Evolutionary conservation across 768 basidiomycete genomes (phyloP), one percentile per base, ranked within the genome.

Genomic region (Lactarius trivialis): DNA sequence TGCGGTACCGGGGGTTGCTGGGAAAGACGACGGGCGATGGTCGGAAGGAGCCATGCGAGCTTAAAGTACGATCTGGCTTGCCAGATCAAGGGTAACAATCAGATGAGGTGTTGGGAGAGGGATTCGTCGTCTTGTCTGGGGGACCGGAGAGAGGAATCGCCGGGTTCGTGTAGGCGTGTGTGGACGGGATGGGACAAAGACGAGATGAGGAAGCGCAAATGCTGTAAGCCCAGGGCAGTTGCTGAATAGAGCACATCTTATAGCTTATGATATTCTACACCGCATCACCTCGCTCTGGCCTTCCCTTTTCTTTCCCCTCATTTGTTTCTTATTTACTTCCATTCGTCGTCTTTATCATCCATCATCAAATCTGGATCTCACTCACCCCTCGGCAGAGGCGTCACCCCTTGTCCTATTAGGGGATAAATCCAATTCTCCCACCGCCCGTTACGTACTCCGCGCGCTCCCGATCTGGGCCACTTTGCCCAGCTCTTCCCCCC

Each of bases 111-210:
- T 1, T 51, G 50, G 8, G 7, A 3, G 50, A 28, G 26, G 49
- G 15, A 51, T n/a, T n/a, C 11, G 54, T 21, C 21, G 4, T 34
- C 28, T 32, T 12, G 34, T 14, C 48, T 49, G 34, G 21, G 33
- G 50, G 56, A 32, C 39, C 32, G 61, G 61, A 34, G 45, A 15
- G 19, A 49, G 52, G n/a, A 63, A 63, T 48, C 61, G 24, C 61
- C 61, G 61, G 50, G n/a, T 8, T 28, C 19, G 61, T 32, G 24
- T 45, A 32, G 24, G 33, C 32, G 39, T n/a, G 57, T 34, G 36
- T 36, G n/a, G 21, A n/a, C n/a, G 45, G 15, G 37, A 24, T 24
- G 45, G 5, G n/a, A 24, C 45, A 45, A n/a, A 39, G 45, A 12
- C 45, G 4, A 24, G 21, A 12, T 11, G 12, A 45, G n/a, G 43